A percentile compares a stretch with the other conserved stretches of the same genome.
Evolutionary conservation across 345 rosid genomes (phyloP).

Genomic region (Moricandia moricandioides): DNA sequence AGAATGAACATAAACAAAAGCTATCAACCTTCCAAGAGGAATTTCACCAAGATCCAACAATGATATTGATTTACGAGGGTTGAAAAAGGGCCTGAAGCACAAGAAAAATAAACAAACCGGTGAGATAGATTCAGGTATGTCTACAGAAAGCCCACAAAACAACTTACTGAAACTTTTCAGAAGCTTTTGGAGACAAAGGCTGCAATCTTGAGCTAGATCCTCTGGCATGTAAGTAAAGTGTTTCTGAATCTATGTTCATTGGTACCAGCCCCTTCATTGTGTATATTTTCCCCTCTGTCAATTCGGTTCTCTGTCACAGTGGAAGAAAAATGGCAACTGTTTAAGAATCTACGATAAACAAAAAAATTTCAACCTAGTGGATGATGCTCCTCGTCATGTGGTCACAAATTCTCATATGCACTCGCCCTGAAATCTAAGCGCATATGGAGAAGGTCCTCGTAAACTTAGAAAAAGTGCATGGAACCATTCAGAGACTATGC

Average conservation of each 20-base stretch:
- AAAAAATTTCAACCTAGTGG: not conserved
- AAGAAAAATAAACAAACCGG: conserved; percentile 6
- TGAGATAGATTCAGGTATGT: conserved; percentile 18
- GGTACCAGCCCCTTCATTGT: conserved; percentile 64
- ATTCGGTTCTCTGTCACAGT: conserved; percentile 57
- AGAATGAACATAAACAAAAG: not conserved
- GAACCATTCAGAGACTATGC: not conserved
- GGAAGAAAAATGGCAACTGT: conserved; percentile 16
- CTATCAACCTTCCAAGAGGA: conserved; percentile 66
- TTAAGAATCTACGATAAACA: not conserved
- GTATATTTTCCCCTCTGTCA: conserved; percentile 84
- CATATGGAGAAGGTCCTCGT: not conserved
- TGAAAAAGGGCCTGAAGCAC: conserved; percentile 69
- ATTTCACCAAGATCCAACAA: conserved; percentile 70
- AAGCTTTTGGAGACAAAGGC: conserved; percentile 51
- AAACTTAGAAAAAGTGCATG: conserved; percentile 1
- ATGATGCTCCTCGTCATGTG: not conserved
- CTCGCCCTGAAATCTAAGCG: not conserved
- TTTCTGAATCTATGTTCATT: conserved; percentile 53
- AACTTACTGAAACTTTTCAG: conserved; percentile 57
- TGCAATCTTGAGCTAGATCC: conserved; percentile 67
- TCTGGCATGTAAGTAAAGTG: conserved; percentile 76
- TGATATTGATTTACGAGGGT: conserved; percentile 56
- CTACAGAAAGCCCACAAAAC: conserved; percentile 8
- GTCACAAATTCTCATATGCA: conserved; percentile 3